Base-by-base conservation (phyloP, 169 alveolate genomes). In the Cryptosporidium sp. region DNA sequence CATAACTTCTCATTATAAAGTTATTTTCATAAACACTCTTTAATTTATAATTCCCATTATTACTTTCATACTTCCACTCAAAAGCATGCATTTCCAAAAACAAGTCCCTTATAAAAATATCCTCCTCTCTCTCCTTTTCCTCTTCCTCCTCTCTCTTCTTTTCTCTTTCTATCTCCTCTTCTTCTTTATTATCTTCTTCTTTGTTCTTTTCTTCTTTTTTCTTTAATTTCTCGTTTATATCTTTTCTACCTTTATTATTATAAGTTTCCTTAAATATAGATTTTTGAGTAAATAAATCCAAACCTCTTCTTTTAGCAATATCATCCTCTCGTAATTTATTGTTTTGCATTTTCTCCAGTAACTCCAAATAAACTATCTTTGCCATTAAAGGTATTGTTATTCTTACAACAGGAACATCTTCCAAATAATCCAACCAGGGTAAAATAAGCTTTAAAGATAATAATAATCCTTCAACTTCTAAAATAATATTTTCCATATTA, bases 341-440 rank as follows among this genome's bases (percentile, higher is more conserved):
- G 16, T 3, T 5, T 33, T 16, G 16, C 26, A 65, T 31, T 33
- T 65, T 37, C 50, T 65, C 71, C 4, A 65, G 18, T 65, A 31
- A 65, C 14, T 65, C 50, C 52, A 65, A 35, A 18, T 65, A 65
- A 21, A 65, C 26, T 33, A 35, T 65, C 43, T 65, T 37, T 21
- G 50, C 2, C 71, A 65, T 65, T 31, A 37, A 7, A 29, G 67
- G 74, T 45, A 43, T 35, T 37, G 89, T 80, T 6, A 59, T 18
- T 43, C 80, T 59, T 8, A 80, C 71, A n/a, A 62, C 29, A 10
- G 89, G 89, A 12, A 37, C 65, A 12, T 80, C 75, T 1, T 80
- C 80, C 51, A 59, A 80, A 62, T 61, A 80, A 62, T 80, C 65
- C 29, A 80, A 43, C 89, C 89, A 80, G 4, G 89, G 89, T 62